A percentile compares a stretch with the other conserved stretches of the same genome.
These are phyloP conservation scores for Penicillium riverlandense DNA, from an alignment of 495 filamentous ascomycete species.

Conservation along the genomic window DNA sequence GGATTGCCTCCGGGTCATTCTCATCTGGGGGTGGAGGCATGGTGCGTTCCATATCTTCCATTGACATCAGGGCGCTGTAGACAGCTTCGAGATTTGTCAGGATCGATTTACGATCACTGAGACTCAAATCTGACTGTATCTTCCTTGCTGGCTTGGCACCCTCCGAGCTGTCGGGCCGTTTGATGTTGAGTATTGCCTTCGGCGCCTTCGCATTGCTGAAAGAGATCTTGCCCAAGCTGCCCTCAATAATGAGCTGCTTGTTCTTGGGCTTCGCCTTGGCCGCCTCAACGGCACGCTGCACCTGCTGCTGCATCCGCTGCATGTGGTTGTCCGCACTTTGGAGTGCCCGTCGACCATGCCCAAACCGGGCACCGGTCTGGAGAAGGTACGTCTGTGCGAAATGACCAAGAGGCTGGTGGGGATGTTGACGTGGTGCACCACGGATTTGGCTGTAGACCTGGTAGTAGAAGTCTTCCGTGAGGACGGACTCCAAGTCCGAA, in stretches of 20 bases:
- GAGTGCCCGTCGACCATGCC: conserved; percentile 56
- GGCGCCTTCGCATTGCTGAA: conserved; percentile 98
- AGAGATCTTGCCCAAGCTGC: conserved; percentile 95
- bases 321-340: conserved; percentile 88
- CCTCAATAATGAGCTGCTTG: conserved; percentile 95
- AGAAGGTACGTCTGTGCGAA: conserved; percentile 98
- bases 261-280: conserved; percentile 96
- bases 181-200: conserved; percentile 89
- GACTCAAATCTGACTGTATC: conserved; percentile 40
- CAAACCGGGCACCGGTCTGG: conserved; percentile 76
- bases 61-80: conserved; percentile 78
- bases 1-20: conserved; percentile 55
- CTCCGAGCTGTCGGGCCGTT: conserved; percentile 69
- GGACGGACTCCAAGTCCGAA: conserved; percentile 65
- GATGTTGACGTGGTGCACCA: conserved; percentile 76
- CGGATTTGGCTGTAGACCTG: conserved; percentile 94
- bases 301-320: conserved; percentile 98
- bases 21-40: conserved; percentile 63
- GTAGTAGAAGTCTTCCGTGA: conserved; percentile 96
- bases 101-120: conserved; percentile 72
- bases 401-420: conserved; percentile 83
- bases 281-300: conserved; percentile 92
- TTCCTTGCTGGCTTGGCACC: conserved; percentile 36
- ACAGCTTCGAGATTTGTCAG: conserved; percentile 80
- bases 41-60: conserved; percentile 93